Evolutionary conservation across 768 basidiomycete genomes (phyloP).

Genomic region (Lactifluus piperatus): DNA sequence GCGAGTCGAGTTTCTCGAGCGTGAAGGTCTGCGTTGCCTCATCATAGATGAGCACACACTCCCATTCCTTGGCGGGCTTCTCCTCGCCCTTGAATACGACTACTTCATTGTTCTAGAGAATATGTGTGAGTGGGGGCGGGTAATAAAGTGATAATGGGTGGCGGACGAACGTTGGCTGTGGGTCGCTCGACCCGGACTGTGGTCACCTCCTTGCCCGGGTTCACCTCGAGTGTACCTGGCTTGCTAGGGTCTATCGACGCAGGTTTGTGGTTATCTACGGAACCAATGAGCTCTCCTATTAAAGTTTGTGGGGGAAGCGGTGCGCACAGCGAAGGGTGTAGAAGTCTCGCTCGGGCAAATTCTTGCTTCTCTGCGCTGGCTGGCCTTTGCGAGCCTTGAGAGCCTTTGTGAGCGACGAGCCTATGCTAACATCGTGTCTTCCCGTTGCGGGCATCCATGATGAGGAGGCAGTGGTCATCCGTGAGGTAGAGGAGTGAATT

Average conservation of each 20-base stretch:
- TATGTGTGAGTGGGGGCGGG: neutral
- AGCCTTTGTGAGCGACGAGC: conserved; percentile 51
- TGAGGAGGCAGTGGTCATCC: conserved; percentile 13
- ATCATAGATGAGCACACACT: conserved; percentile 76
- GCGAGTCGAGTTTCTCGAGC: conserved; percentile 20
- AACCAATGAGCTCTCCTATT: neutral
- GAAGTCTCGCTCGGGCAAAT: conserved; percentile 57
- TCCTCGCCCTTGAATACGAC: conserved; percentile 53
- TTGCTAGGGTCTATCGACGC: conserved; percentile 56
- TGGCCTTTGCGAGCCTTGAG: conserved; percentile 59
- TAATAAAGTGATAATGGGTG: too few relatives aligned
- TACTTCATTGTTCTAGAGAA: conserved; percentile 39
- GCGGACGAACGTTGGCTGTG: conserved; percentile 46
- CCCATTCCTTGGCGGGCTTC: conserved; percentile 52
- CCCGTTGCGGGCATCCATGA: conserved; percentile 28
- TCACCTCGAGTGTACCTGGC: conserved; percentile 58
- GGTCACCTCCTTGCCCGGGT: conserved; percentile 42
- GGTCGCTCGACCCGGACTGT: conserved; percentile 56
- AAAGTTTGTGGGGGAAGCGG: neutral
- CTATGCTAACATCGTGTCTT: conserved; percentile 50
- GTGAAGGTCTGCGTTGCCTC: conserved; percentile 38
- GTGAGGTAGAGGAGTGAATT: neutral
- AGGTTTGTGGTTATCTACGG: conserved; percentile 68
- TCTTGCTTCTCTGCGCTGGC: conserved; percentile 35
- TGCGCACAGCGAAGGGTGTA: conserved; percentile 68